Evolutionary conservation across 495 filamentous ascomycete species (phyloP).

Genomic region (Aspergillus avenaceus): DNA sequence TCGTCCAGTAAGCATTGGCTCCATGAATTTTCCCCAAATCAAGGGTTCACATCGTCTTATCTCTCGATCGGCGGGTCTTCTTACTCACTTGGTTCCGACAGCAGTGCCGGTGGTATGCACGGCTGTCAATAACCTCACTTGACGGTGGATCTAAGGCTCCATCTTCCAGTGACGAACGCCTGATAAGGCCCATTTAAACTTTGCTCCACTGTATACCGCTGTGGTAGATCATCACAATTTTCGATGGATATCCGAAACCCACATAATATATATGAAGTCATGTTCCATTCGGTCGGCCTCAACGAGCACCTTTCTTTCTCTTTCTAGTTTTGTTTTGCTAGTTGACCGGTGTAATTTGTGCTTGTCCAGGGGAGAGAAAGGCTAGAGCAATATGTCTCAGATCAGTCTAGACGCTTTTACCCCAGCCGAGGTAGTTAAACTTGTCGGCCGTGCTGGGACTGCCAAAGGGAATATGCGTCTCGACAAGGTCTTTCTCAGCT

Average conservation of each 20-base stretch:
- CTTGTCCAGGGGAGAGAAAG: background rate
- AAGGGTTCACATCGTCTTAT: background rate
- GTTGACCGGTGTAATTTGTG: background rate
- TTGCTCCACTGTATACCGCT: background rate
- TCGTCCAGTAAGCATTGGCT: background rate
- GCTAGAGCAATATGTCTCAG: constrained; percentile 6
- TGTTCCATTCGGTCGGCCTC: background rate
- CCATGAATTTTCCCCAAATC: too few relatives aligned
- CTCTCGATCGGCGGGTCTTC: background rate
- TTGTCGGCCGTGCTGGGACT: constrained; percentile 40
- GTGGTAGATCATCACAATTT: background rate
- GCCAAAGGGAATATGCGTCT: constrained; percentile 50
- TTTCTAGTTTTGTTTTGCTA: background rate
- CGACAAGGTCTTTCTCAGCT: constrained; percentile 52
- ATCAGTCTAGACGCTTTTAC: constrained; percentile 38
- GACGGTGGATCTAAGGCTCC: background rate
- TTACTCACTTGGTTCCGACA: background rate
- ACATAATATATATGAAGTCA: background rate
- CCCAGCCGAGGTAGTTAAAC: constrained; percentile 42
- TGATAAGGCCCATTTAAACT: background rate
- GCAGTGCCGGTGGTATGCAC: background rate
- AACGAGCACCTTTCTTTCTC: background rate
- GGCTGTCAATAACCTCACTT: background rate
- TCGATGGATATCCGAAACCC: too few relatives aligned
- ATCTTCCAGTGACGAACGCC: background rate